A percentile compares a stretch with the other conserved stretches of the same genome.
Conservation (phyloP, 2,329 filamentous ascomycete species). For the Calonectria pseudoreteaudii region DNA sequence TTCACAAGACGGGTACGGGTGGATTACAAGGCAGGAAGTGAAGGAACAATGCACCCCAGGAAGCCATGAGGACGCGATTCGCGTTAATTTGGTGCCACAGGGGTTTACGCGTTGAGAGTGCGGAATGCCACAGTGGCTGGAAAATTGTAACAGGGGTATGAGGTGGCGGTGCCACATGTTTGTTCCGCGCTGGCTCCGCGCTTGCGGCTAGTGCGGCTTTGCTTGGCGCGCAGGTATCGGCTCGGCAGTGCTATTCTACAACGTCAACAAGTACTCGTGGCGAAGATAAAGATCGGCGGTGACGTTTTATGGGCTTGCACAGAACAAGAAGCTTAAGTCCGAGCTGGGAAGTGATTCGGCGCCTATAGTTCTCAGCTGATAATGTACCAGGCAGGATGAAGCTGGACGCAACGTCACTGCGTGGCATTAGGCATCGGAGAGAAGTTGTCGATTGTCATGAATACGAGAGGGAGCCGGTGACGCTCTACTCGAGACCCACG, state of each 20-base stretch:
- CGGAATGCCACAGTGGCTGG: conserved; percentile 23
- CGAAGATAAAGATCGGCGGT: conserved; percentile 36
- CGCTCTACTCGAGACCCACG: conserved; percentile 27
- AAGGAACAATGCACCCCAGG: conserved; percentile 30
- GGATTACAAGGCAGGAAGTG: conserved; percentile 19
- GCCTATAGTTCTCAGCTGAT: conserved; percentile 11
- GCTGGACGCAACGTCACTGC: conserved; percentile 35
- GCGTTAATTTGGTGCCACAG: conserved; percentile 48
- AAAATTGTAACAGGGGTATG: conserved; percentile 28
- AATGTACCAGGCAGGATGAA: conserved; percentile 4
- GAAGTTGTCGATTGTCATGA: not conserved
- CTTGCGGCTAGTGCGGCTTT: conserved; percentile 32
- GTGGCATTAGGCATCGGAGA: conserved; percentile 11
- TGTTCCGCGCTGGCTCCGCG: conserved; percentile 17
- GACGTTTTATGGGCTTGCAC: conserved; percentile 32
- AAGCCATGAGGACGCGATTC: conserved; percentile 43
- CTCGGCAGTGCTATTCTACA: conserved; percentile 35
- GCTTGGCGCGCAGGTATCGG: conserved; percentile 27
- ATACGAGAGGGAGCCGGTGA: conserved; percentile 37
- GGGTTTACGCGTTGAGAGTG: conserved; percentile 35
- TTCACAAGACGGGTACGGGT: conserved; percentile 11
- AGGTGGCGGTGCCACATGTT: conserved; percentile 30
- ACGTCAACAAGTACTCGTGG: conserved; percentile 15
- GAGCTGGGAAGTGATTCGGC: conserved; percentile 22
- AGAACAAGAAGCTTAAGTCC: conserved; percentile 10